These are phyloP conservation scores for Penicillium nordicum DNA, from an alignment of 2,329 filamentous ascomycete genomes.

Conservation along the genomic window DNA sequence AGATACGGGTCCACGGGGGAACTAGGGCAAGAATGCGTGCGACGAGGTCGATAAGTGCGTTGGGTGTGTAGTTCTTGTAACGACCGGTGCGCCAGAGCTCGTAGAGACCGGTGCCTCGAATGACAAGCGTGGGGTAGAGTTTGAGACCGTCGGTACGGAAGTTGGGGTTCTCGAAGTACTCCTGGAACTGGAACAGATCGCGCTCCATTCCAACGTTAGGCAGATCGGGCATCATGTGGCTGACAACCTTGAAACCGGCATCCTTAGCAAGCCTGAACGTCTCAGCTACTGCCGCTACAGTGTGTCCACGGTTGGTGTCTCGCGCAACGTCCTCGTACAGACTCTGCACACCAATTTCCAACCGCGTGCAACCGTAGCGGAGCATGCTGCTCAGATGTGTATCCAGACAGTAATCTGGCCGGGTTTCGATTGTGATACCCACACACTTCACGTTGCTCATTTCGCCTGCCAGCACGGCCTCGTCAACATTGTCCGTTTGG, in stretches of 20 bases:
- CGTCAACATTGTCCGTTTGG: conserved; percentile 88
- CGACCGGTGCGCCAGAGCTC: conserved; percentile 95
- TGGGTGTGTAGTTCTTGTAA: conserved; percentile 98
- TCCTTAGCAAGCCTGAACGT: conserved; percentile 98
- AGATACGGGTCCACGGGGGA: conserved; percentile 96
- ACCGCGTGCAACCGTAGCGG: conserved; percentile 90
- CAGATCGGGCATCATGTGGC: conserved; percentile 99
- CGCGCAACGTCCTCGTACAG: conserved; percentile 97
- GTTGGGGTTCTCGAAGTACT: conserved; percentile 95
- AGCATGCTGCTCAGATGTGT: conserved; percentile 96
- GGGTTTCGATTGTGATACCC: conserved; percentile 95
- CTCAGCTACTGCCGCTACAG: conserved; percentile 89
- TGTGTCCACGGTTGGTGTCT: conserved; percentile 95
- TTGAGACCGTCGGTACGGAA: conserved; percentile 97
- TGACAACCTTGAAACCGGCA: conserved; percentile 97
- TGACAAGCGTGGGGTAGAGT: conserved; percentile 96
- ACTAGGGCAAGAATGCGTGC: conserved; percentile 93
- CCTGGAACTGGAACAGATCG: conserved; percentile 92
- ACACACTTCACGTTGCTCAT: conserved; percentile 98
- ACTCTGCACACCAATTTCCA: conserved; percentile 94
- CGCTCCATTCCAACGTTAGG: conserved; percentile 98
- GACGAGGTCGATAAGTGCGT: conserved; percentile 90
- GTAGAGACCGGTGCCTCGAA: conserved; percentile 92
- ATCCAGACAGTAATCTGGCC: conserved; percentile 93
- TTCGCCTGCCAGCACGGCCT: conserved; percentile 88